phyloP scores from a whole-genome alignment of 257 asterid genomes.

The Ligustrum vulgare region DNA sequence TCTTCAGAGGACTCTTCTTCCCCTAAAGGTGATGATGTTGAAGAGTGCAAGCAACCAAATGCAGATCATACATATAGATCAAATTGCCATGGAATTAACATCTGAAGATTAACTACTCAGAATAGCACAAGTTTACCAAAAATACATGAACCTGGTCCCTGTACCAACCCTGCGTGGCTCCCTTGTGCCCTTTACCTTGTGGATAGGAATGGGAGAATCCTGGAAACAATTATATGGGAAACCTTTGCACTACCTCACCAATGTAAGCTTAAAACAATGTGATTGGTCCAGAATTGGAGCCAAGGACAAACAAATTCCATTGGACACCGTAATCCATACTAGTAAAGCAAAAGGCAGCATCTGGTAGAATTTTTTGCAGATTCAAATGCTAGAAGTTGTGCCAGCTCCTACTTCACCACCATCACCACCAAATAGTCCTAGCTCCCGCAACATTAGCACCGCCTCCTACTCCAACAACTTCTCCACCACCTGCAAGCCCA shows the following conservation, averaged over 20 bases:
- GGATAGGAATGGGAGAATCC: constrained; percentile 68
- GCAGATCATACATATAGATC: constrained; percentile 5
- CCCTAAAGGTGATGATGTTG: constrained; percentile 43
- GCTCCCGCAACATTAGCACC: too few species aligned
- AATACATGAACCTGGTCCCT: constrained; percentile 56
- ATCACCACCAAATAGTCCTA: too few species aligned
- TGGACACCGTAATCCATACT: constrained; percentile 56
- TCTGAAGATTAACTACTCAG: constrained; percentile 49
- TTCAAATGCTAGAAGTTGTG: too few species aligned
- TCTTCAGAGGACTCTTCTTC: constrained; percentile 61
- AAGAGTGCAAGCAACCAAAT: constrained; percentile 20
- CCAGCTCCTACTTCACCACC: too few species aligned
- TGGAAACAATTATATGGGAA: constrained; percentile 56
- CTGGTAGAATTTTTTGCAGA: too few species aligned
- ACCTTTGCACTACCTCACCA: constrained; percentile 85
- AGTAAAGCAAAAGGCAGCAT: constrained; percentile 62
- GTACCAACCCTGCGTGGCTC: constrained; percentile 52
- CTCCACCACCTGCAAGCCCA: too few species aligned
- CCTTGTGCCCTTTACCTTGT: constrained; percentile 56
- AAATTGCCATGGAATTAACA: constrained; percentile 34
- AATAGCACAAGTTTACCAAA: constrained; percentile 48
- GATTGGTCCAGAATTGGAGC: constrained; percentile 52
- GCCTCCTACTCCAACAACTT: too few species aligned
- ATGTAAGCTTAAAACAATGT: constrained; percentile 47
- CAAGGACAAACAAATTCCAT: constrained; percentile 38